Evolutionary conservation across 2,329 filamentous ascomycete genomes (phyloP), one percentile per base, ranked within the genome.

Genomic region (Epichloe gansuensis): DNA sequence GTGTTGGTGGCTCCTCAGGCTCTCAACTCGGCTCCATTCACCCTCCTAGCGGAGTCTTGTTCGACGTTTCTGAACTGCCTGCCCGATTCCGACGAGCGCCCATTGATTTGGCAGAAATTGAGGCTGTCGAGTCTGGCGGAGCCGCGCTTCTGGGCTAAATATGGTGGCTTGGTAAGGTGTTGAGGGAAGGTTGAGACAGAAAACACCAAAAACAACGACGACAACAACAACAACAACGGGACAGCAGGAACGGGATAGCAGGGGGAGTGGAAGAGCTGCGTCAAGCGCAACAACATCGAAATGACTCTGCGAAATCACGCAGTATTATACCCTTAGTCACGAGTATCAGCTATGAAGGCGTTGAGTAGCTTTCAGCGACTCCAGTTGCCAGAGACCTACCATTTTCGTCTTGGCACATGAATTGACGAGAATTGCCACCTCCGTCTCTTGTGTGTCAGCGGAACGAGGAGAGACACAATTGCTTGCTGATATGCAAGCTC

Each of bases 61-160:
- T 95, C 66, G 93, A 97, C 69, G 82, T 89, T 60, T 87, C 81
- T 60, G 87, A 98, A 71, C 82, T 98, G 25, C 91, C 93, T 17
- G 67, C 75, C 56, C 81, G 91, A 61, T 98, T 96, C 79, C 81
- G 84, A 63, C 80, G 89, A 58, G 73, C 80, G 47, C 78, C 81
- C 12, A 86, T 90, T 71, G 84, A 80, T 39, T 70, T 83, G 60
- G 82, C 83, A 43, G 93, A 98, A 78, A 98, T 98, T 55, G 93
- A 97, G 69, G 90, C 89, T 23, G 80, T 98, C 63, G 89, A 96
- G 80, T 93, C 88, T 52, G 93, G 90, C 51, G 93, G 93, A 53
- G 93, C 91, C 36, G 71, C 76, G 38, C 65, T 75, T 52, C 68
- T 76, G 57, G 71, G 72, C 56, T 79, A 67, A 63, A 58, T 11